Base-by-base conservation (phyloP, 345 rosid species). In the Capsella bursapastoris region DNA sequence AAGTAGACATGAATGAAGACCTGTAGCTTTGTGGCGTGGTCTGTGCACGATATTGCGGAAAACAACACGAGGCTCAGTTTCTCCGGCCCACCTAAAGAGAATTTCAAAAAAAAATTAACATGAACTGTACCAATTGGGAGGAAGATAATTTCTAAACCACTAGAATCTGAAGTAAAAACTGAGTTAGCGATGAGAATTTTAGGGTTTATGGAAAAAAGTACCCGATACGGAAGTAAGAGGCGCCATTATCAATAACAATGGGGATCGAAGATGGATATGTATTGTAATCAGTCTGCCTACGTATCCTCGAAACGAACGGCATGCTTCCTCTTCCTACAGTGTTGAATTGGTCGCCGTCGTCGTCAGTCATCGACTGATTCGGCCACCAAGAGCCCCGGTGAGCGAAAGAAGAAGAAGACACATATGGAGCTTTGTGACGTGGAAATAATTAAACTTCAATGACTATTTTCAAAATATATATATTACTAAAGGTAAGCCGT, bases 1-100 rank as follows among this genome's bases (percentile, higher is more conserved):
- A 37, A 5, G 14, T 34, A 34, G 11, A 73, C 1, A 70, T 64
- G 22, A 18, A 10, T 51, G 28, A 64, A 61, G 78, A 89, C 97
- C 98, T 22, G 95, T 91, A 66, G 86, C 75, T 81, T 95, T 95
- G 82, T 92, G 99, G 51, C 99, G 96, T 0, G 99, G 97, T 66
- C 99, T 86, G 75, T 95, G 99, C 63, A 95, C 93, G 86, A 92
- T 85, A 84, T 92, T 95, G 56, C 97, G 96, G 87, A 92, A 95
- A 70, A 95, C 65, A 79, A 95, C 84, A 43, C 99, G 88, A 57
- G 99, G 99, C 37, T 95, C 90, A 31, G 72, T 83, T 88, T 95
- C 99, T 74, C 97, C 99, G 1, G 99, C 99, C 99, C 99, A 95
- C 63, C 97, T 94, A 72, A 8, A 51, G 13, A 47, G 6, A 40